phyloP scores from a whole-genome alignment of 176 grass and related monocot genomes.

The Aegilops speltoides region DNA sequence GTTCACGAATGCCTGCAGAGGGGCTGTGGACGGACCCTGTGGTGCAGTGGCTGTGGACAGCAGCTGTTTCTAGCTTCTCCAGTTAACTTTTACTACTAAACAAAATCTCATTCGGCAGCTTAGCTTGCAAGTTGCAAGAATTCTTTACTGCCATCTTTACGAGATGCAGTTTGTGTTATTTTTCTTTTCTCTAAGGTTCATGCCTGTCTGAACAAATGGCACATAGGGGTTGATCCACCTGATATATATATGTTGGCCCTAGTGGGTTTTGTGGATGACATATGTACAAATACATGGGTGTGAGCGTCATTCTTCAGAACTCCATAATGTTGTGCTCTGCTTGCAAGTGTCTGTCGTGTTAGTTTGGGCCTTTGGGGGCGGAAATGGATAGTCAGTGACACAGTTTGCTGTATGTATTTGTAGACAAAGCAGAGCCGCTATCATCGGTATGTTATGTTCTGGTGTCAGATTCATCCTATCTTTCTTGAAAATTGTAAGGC shows the following conservation, averaged over 20 bases:
- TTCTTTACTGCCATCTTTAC: not conserved
- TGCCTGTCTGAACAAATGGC: not conserved
- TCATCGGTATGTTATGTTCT: not conserved
- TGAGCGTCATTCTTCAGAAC: not conserved
- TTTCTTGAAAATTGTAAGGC: not conserved
- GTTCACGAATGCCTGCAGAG: no score
- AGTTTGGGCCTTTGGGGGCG: no score
- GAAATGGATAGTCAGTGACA: not conserved
- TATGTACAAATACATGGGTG: no score
- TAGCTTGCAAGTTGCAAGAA: not conserved
- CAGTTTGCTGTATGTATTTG: no score
- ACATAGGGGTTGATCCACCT: not conserved
- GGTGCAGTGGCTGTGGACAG: no score
- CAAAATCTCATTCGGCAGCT: no score
- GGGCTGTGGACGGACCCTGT: no score
- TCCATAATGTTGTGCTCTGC: not conserved
- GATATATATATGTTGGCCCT: not conserved
- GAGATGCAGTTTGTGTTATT: not conserved
- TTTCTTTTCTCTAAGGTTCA: not conserved
- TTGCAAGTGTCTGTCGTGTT: not conserved
- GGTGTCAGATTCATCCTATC: no score
- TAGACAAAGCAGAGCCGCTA: not conserved
- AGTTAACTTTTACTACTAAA: no score
- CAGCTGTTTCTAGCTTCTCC: no score
- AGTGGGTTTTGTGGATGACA: not conserved